These are phyloP conservation scores for Auricularia heimuer DNA, from an alignment of 768 basidiomycete species.

Conservation along the genomic window DNA sequence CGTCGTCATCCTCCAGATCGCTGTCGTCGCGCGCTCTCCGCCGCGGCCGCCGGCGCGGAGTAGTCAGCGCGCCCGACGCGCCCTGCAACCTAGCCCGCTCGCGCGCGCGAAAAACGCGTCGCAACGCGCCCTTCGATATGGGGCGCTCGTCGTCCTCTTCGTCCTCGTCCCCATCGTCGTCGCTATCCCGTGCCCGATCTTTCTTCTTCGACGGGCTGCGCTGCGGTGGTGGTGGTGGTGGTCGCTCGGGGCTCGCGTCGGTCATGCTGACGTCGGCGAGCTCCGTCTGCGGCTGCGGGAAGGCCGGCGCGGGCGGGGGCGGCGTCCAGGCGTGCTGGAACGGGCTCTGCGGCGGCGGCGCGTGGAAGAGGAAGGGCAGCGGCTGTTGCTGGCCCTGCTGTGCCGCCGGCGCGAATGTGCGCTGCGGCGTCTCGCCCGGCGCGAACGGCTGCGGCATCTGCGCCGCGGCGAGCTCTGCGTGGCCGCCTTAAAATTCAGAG, in stretches of 20 bases:
- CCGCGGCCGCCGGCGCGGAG: background rate
- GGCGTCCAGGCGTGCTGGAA: conserved; percentile 50
- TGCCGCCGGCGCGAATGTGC: conserved; percentile 45
- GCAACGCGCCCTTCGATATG: conserved; percentile 56
- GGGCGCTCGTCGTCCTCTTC: conserved; percentile 34
- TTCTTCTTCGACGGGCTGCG: conserved; percentile 3
- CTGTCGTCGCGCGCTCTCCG: background rate
- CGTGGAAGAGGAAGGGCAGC: conserved; percentile 63
- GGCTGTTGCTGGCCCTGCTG: conserved; percentile 24
- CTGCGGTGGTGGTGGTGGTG: conserved; percentile 28
- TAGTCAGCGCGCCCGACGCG: background rate
- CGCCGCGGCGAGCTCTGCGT: conserved; percentile 33
- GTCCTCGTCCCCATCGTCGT: conserved; percentile 80
- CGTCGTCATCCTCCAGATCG: conserved; percentile 40
- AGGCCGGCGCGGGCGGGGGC: conserved; percentile 55
- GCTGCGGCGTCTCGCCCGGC: conserved; percentile 32
- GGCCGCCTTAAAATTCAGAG: conserved; percentile 26
- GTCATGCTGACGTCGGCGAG: conserved; percentile 66
- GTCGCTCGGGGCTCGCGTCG: conserved; percentile 44
- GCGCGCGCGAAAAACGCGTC: conserved; percentile 40
- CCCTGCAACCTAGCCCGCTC: background rate
- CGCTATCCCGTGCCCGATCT: conserved; percentile 25
- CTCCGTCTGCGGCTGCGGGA: conserved; percentile 43
- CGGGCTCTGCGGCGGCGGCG: conserved; percentile 34
- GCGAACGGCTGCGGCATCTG: conserved; percentile 23